These are phyloP conservation scores for Fusarium multiceps DNA, from an alignment of 2,329 filamentous ascomycete species.

Conservation along the genomic window DNA sequence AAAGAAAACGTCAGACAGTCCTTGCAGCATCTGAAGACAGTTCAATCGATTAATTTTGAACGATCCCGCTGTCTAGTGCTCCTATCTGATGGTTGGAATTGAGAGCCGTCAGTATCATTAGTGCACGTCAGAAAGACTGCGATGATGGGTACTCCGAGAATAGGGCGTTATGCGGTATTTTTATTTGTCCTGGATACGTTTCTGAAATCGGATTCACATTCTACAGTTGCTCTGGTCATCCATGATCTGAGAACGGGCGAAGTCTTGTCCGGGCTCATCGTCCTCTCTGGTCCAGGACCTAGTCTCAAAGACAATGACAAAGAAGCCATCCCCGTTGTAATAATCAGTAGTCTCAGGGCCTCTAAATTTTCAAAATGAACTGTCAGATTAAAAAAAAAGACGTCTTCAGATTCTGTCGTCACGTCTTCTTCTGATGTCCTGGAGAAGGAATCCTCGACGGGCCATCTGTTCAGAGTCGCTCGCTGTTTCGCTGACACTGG, in stretches of 20 bases:
- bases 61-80: not conserved
- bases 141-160: not conserved
- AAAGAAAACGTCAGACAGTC: no score
- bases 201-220: not conserved
- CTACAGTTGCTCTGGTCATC: not conserved
- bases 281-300: no score
- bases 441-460: not conserved
- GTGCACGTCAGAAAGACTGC: not conserved
- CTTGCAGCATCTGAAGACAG: fast-evolving
- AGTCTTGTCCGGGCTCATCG: not conserved
- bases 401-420: not conserved
- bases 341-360: not conserved
- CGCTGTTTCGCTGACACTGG: not conserved
- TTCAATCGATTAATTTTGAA: not conserved
- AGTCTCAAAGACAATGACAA: not conserved
- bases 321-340: not conserved
- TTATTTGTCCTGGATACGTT: not conserved
- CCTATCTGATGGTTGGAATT: not conserved
- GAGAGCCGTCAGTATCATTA: not conserved
- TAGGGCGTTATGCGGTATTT: not conserved
- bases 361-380: not conserved
- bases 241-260: not conserved
- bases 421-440: not conserved
- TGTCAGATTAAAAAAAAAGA: not conserved
- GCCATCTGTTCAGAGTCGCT: not conserved